Conservation (phyloP, 2,329 filamentous ascomycete species). For the Ilyonectria robusta region DNA sequence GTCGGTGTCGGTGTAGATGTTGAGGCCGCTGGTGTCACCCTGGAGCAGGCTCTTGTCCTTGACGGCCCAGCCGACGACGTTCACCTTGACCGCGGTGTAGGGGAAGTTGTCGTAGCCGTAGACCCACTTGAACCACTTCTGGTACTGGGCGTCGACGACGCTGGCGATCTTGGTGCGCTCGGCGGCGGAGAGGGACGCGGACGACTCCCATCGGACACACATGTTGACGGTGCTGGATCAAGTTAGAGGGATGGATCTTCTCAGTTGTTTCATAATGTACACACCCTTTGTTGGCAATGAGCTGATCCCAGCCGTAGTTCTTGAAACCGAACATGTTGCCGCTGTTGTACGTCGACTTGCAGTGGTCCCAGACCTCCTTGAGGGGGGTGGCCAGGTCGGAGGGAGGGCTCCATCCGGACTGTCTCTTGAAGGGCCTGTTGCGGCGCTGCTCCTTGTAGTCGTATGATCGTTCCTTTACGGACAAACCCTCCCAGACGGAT, state of each 20-base stretch:
- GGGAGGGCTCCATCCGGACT: slow-evolving; percentile 49
- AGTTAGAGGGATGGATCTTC: neutral
- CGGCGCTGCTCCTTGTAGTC: slow-evolving; percentile 15
- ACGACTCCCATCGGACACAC: slow-evolving; percentile 62
- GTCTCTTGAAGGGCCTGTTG: slow-evolving; percentile 49
- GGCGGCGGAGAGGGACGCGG: slow-evolving; percentile 52
- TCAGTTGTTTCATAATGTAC: slow-evolving; percentile 17
- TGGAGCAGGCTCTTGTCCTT: slow-evolving; percentile 54
- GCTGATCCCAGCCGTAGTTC: slow-evolving; percentile 54
- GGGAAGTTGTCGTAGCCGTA: slow-evolving; percentile 62
- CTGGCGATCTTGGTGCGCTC: slow-evolving; percentile 55
- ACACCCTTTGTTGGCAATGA: slow-evolving; percentile 50
- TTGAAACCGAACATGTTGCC: slow-evolving; percentile 46
- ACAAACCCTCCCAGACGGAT: slow-evolving; percentile 47
- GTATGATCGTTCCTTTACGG: slow-evolving; percentile 35
- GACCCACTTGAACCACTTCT: slow-evolving; percentile 59
- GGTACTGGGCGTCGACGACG: slow-evolving; percentile 53
- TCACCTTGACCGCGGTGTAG: slow-evolving; percentile 55
- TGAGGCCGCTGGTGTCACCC: slow-evolving; percentile 54
- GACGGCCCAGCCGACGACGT: slow-evolving; percentile 61
- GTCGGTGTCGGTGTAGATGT: slow-evolving; percentile 60
- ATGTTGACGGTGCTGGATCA: slow-evolving; percentile 36
- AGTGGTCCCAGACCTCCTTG: slow-evolving; percentile 52
- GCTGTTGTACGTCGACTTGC: slow-evolving; percentile 45
- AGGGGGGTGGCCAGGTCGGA: slow-evolving; percentile 42